Conservation (phyloP, 2,329 filamentous ascomycete species). For the Ophiostoma piceae region DNA sequence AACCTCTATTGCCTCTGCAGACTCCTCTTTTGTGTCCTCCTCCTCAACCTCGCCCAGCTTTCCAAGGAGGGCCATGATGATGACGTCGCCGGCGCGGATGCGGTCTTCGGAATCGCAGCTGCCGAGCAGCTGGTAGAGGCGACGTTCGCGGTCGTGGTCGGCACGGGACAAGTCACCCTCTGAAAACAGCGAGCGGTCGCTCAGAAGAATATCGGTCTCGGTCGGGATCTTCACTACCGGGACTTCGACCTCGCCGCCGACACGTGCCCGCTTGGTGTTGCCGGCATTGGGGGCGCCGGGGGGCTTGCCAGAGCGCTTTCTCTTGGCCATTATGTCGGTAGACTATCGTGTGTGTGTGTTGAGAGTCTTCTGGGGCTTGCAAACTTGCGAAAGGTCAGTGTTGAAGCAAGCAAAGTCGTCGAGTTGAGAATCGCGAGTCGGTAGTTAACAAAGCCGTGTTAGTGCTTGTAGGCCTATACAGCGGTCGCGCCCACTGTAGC, state of each 20-base stretch:
- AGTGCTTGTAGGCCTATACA: background rate
- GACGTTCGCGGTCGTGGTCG: slow-evolving; percentile 53
- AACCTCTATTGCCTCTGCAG: background rate
- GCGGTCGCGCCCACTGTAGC: background rate
- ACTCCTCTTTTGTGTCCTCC: background rate
- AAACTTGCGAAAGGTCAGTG: background rate
- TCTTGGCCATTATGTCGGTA: slow-evolving; percentile 23
- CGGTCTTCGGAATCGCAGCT: slow-evolving; percentile 54
- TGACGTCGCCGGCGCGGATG: slow-evolving; percentile 53
- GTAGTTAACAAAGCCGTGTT: background rate
- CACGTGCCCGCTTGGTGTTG: slow-evolving; percentile 23
- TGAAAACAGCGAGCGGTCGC: slow-evolving; percentile 45
- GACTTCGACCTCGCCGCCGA: slow-evolving; percentile 16
- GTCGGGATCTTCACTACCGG: slow-evolving; percentile 3
- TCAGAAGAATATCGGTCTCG: slow-evolving; percentile 21
- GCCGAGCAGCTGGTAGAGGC: slow-evolving; percentile 56
- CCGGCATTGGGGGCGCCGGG: slow-evolving; percentile 5
- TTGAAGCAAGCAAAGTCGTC: background rate
- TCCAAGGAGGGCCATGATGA: slow-evolving; percentile 52
- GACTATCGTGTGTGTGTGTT: too few relatives aligned
- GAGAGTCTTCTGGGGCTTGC: background rate
- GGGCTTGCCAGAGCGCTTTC: slow-evolving; percentile 25
- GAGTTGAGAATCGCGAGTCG: background rate
- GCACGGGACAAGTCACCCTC: slow-evolving; percentile 41
- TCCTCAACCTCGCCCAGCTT: background rate